Base-by-base conservation (phyloP, 2,329 filamentous ascomycete species). In the Bipolaris zeicola region DNA sequence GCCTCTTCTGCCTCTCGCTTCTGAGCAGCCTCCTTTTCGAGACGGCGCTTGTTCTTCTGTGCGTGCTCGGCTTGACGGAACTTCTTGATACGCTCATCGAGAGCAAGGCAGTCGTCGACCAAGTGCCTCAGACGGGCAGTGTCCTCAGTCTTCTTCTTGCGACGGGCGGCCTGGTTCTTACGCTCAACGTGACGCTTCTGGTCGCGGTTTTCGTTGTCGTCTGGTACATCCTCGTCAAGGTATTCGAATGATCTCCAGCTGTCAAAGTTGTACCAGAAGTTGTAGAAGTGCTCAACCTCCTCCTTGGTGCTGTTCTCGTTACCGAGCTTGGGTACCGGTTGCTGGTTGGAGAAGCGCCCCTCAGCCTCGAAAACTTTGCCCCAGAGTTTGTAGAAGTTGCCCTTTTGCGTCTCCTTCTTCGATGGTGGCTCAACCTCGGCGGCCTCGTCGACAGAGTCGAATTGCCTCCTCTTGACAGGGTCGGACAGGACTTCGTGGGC, bases 241-340 rank as follows among this genome's bases (percentile, higher is more conserved):
- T 99, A 99, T 81, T 99, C 95, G 72, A 99, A 99, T 2, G 90
- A 88, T 60, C 95, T 86, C 95, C 95, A 99, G 78, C 90, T 95
- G 84, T 99, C 95, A 71, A 99, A 96, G 85, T 94, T 96, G 85
- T 98, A 99, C 89, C 91, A 99, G 84, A 98, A 99, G 85, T 99
- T 96, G 86, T 99, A 99, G 79, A 99, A 99, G 51, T 83, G 82
- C 75, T 98, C 93, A 44, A 99, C 95, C 7, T 96, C 89, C 74
- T 96, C 91, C 79, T 93, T 91, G 69, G 86, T 86, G 73, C 90
- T 89, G 65, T 96, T 89, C 64, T 91, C 91, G 73, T 91, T 85
- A 61, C 95, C 95, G 56, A 99, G 88, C 68, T 84, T 80, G 5
- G 95, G 96, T 3, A 97, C 95, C 6, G 94, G 94, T 76, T 96